Base-by-base conservation (phyloP, 306 rosid species). In the Geum urbanum region DNA sequence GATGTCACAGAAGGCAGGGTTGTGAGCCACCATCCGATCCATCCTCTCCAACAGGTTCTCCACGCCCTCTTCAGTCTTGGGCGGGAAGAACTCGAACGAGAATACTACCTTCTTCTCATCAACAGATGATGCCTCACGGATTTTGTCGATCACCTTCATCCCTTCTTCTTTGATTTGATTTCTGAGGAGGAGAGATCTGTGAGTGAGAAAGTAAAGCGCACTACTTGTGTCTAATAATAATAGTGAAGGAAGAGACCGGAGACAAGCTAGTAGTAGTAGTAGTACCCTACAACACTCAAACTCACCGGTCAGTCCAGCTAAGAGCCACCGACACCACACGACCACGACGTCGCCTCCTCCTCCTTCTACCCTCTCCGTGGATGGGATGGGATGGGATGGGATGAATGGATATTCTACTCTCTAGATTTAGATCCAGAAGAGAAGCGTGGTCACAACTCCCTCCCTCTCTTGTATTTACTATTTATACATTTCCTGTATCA, bases 1-100 rank as follows among this genome's bases (percentile, higher is more conserved):
- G 53, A 95, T 91, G 73, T 95, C 99, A 54, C 99, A 95, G 79
- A 91, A 95, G 2, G 95, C 16, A 6, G 99, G 97, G 70, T 83
- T 87, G 73, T 95, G 97, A 1, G 95, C 88, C 46, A 95, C 97
- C 97, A 91, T 95, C 11, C 99, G 88, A 52, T 95, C 97, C 99
- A 95, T 91, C 60, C 96, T 86, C 82, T 95, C 97, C 52, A 95
- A 85, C 13, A 95, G 82, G 72, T 89, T 95, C 61, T 91, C 99
- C 0, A 95, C 99, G 1, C 95, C 96, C 69, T 95, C 99, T 50
- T 91, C 99, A 2, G 97, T 91, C 86, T 89, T 95, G 0, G 97
- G 97, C 0, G 99, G 99, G 76, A 95, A 91, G 83, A 81, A 94
- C 84, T 94, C 97, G 45, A 94, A 94, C 0, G 97, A 94, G 80